These are phyloP conservation scores for Starmerella apicola DNA, from an alignment of 805 yeast genomes.

Conservation along the genomic window DNA sequence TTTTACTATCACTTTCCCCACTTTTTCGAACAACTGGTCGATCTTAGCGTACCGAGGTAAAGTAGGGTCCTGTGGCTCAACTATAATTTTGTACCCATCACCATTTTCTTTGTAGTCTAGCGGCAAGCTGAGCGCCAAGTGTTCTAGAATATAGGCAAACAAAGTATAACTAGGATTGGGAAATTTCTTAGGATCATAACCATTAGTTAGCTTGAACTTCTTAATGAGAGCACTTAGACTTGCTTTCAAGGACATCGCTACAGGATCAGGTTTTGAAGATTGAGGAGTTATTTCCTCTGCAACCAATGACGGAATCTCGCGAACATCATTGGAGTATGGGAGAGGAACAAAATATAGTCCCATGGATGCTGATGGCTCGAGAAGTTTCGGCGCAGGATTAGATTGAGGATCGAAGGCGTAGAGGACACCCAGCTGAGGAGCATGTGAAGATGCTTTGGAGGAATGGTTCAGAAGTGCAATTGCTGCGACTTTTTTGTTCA, in stretches of 20 bases:
- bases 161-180: conserved; percentile 27
- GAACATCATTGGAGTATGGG: conserved; percentile 66
- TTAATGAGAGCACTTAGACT: conserved; percentile 22
- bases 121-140: conserved; percentile 9
- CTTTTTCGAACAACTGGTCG: neutral
- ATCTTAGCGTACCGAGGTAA: conserved; percentile 12
- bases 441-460: neutral
- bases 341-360: conserved; percentile 59
- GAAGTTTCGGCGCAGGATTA: neutral
- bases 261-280: neutral
- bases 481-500: conserved; percentile 42
- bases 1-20: too few relatives aligned
- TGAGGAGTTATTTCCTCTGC: neutral
- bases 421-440: conserved; percentile 4
- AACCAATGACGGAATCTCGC: conserved; percentile 42
- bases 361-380: conserved; percentile 25
- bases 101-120: conserved; percentile 3
- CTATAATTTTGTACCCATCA: neutral
- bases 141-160: conserved; percentile 49
- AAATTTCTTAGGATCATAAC: conserved; percentile 45
- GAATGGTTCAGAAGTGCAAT: conserved; percentile 30
- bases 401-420: conserved; percentile 7
- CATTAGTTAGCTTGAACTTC: conserved; percentile 34
- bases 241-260: neutral
- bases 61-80: conserved; percentile 8